Evolutionary conservation across 192 early-diverging fungal species (phyloP), one percentile per base, ranked within the genome.

Genomic region (Backusella westeae): DNA sequence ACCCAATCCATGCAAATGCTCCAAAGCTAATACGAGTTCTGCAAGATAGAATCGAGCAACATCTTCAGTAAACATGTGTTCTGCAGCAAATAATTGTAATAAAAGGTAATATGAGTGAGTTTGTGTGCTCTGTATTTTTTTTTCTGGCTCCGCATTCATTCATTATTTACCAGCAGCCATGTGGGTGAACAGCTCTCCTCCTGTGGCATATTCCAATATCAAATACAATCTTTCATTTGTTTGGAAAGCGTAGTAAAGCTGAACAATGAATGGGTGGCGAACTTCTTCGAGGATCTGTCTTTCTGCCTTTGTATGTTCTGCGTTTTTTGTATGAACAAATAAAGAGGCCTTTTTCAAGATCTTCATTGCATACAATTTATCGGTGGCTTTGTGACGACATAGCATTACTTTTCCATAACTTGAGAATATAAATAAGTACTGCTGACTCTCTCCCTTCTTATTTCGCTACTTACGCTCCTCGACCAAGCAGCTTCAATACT

Each of bases 121-220:
- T 17, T 29, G 12, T 44, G 34, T n/a, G 68, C 36, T 39, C 7
- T 10, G 29, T 53, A n/a, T 21, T 52, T 21, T 53, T 53, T 53
- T 53, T 56, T 56, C 19, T 10, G 53, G 7, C 53, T 56, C 29
- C 34, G 26, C 6, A 12, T 34, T 66, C 5, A 42, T 38, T 12
- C 10, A 23, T 23, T 23, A 35, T 21, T 85, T 80, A 93, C 92
- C 80, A 80, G 86, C 56, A 79, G 91, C 87, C 85, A 99, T 85
- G 75, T 96, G 94, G n/a, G 92, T 94, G 77, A 96, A 96, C 69
- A 99, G 88, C 81, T 97, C 96, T 49, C 97, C 97, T 46, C 97
- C 97, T 3, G 90, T 91, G 29, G 96, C 89, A 85, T 96, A 98
- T 69, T 92, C 91, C 75, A 99, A 85, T 75, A 99, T 93, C 80